Conservation (phyloP, 2,329 filamentous ascomycete genomes). For the Penicillium sp. region DNA sequence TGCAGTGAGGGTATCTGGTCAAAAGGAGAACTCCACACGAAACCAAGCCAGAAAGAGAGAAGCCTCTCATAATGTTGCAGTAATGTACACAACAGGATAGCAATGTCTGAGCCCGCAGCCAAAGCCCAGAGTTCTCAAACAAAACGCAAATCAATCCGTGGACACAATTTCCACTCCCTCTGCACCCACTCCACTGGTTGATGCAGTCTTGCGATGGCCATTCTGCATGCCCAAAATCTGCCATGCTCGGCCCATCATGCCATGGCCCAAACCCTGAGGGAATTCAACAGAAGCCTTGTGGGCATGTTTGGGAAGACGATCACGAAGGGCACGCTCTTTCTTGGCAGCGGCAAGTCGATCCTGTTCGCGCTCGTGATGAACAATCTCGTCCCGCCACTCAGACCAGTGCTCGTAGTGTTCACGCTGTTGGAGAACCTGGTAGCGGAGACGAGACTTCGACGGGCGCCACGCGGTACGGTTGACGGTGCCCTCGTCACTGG, state of each 20-base stretch:
- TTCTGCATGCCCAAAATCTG: conserved; percentile 44
- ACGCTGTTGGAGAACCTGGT: conserved; percentile 47
- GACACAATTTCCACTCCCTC: conserved; percentile 24
- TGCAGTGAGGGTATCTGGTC: conserved; percentile 21
- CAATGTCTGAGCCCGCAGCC: neutral
- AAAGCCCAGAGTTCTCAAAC: neutral
- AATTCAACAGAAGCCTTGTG: conserved; percentile 35
- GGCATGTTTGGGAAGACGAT: conserved; percentile 30
- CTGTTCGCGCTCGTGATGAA: conserved; percentile 39
- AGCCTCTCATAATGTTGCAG: neutral
- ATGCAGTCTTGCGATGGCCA: conserved; percentile 25
- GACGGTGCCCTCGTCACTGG: conserved; percentile 15
- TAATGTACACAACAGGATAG: neutral
- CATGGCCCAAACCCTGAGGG: conserved; percentile 37
- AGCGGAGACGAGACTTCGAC: conserved; percentile 44
- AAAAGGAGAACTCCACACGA: conserved; percentile 9
- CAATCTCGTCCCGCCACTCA: conserved; percentile 47
- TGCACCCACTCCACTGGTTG: conserved; percentile 11
- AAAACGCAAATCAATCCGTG: conserved; percentile 9
- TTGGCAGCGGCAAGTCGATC: conserved; percentile 38
- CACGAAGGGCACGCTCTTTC: conserved; percentile 32
- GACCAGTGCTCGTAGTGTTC: conserved; percentile 51
- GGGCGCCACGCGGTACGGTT: conserved; percentile 44
- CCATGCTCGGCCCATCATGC: conserved; percentile 46
- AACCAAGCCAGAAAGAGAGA: neutral